phyloP scores from a whole-genome alignment of 2,329 filamentous ascomycete genomes.

The Phoma herbarum region DNA sequence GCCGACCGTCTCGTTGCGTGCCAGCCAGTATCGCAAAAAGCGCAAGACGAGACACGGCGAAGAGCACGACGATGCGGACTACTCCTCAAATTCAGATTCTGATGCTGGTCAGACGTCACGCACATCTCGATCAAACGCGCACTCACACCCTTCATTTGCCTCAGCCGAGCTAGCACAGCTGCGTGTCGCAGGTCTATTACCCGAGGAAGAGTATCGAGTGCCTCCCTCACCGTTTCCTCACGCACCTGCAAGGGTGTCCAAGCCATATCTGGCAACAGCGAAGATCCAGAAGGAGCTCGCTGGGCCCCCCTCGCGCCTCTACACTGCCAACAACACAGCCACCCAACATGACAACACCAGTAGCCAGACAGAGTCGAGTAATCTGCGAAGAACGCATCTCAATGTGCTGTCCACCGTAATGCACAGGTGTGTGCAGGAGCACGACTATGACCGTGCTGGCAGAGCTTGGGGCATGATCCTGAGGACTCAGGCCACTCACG shows the following conservation, averaged over 20 bases:
- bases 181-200: constrained; percentile 53
- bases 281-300: constrained; percentile 54
- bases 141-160: constrained; percentile 31
- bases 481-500: constrained; percentile 65
- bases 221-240: constrained; percentile 58
- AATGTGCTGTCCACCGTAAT: constrained; percentile 73
- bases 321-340: constrained; percentile 33
- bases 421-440: constrained; percentile 74
- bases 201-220: constrained; percentile 49
- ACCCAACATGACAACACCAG: constrained; percentile 10
- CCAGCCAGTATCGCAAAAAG: constrained; percentile 38
- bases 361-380: constrained; percentile 23
- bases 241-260: constrained; percentile 39
- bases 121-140: constrained; percentile 19
- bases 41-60: constrained; percentile 38
- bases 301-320: constrained; percentile 54
- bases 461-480: constrained; percentile 79
- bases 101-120: constrained; percentile 15
- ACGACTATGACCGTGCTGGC: constrained; percentile 75
- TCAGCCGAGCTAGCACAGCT: constrained; percentile 41
- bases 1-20: constrained; percentile 45
- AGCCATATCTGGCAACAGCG: constrained; percentile 26
- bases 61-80: constrained; percentile 4
- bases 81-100: constrained; percentile 1
- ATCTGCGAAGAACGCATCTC: constrained; percentile 65